These are phyloP conservation scores for Nakaseomyces uthaithaninus DNA, from an alignment of 1,139 yeast genomes.

Conservation along the genomic window DNA sequence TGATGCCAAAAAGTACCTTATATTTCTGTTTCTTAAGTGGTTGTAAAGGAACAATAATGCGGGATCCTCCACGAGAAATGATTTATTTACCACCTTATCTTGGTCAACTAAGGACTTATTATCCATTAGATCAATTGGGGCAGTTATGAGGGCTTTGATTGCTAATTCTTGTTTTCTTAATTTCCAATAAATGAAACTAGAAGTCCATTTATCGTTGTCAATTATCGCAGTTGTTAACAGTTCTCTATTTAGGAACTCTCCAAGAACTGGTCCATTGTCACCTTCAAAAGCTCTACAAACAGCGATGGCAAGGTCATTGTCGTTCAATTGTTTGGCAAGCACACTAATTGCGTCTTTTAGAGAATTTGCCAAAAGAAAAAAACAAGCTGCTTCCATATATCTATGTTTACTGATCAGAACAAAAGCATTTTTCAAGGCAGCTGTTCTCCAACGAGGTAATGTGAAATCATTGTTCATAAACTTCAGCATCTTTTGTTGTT, in stretches of 20 bases:
- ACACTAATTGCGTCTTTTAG: slow-evolving; percentile 72
- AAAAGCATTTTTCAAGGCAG: slow-evolving; percentile 88
- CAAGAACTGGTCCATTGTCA: slow-evolving; percentile 45
- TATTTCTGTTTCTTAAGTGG: slow-evolving; percentile 46
- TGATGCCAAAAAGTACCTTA: slow-evolving; percentile 44
- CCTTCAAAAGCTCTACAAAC: slow-evolving; percentile 71
- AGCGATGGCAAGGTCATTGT: slow-evolving; percentile 66
- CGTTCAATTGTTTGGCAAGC: slow-evolving; percentile 55
- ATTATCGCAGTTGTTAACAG: slow-evolving; percentile 51
- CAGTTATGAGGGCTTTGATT: slow-evolving; percentile 55
- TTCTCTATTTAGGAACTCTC: slow-evolving; percentile 42
- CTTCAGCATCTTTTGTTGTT: slow-evolving; percentile 70
- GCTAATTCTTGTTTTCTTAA: slow-evolving; percentile 45
- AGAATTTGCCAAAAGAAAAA: slow-evolving; percentile 74
- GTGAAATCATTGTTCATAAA: slow-evolving; percentile 71
- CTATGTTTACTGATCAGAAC: slow-evolving; percentile 85
- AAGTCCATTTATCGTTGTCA: slow-evolving; percentile 72
- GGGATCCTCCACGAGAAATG: slow-evolving; percentile 72
- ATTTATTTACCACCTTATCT: slow-evolving; percentile 30
- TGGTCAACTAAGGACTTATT: slow-evolving; percentile 23
- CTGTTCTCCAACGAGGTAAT: slow-evolving; percentile 69
- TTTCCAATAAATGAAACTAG: slow-evolving; percentile 78
- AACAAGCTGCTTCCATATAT: slow-evolving; percentile 79
- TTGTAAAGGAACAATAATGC: slow-evolving; percentile 61
- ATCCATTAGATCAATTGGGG: slow-evolving; percentile 39